Conservation (phyloP, 164 flowering plant species). For the Hamamelis virginiana region DNA sequence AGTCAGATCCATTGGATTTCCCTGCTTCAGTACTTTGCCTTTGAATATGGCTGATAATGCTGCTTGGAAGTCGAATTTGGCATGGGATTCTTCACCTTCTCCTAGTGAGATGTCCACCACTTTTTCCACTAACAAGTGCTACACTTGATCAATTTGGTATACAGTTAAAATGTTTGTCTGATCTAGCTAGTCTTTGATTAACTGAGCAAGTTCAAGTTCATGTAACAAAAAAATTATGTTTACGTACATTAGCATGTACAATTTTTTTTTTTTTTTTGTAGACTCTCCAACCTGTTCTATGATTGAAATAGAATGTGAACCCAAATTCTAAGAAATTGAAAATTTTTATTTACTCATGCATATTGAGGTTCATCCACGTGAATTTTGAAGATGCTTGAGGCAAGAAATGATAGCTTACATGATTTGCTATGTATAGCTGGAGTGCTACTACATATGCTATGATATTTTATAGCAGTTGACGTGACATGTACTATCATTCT, state of each 20-base stretch:
- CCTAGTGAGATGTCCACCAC: conserved; percentile 35
- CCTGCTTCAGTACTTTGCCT: conserved; percentile 17
- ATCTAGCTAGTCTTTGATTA: not conserved
- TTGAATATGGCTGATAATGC: conserved; percentile 11
- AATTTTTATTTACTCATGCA: not conserved
- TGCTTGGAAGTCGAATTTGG: conserved; percentile 33
- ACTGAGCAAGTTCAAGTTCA: conserved; percentile 5
- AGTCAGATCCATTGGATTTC: conserved; percentile 17
- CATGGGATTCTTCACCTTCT: conserved; percentile 41
- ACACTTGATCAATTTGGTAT: conserved; percentile 15
- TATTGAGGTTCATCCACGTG: no score
- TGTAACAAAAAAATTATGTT: not conserved
- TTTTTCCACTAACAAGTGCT: conserved; percentile 35
- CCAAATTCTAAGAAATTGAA: not conserved
- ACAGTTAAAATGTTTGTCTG: no score
- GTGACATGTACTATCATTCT: no score
- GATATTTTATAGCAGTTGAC: no score
- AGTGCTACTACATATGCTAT: no score
- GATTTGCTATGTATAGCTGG: no score
- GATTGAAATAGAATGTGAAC: not conserved
- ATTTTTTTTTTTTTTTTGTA: not conserved
- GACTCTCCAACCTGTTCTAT: not conserved
- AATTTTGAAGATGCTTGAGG: no score
- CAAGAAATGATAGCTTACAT: no score
- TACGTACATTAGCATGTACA: not conserved